Base-by-base conservation (phyloP, 2,329 filamentous ascomycete species). In the Gaeumannomyces sp. region DNA sequence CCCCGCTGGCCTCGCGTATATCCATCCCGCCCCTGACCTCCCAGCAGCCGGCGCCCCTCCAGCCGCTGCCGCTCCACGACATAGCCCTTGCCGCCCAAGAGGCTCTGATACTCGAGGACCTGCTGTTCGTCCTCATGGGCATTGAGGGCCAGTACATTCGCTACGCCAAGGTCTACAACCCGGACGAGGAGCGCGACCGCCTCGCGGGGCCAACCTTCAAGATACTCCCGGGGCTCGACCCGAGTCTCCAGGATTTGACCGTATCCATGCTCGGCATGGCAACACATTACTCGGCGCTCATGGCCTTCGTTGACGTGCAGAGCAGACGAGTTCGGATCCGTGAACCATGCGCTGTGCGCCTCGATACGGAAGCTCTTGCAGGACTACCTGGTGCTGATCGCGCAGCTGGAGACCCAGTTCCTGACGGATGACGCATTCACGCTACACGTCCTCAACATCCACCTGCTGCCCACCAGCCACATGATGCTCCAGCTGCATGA, bases 101-200 rank as follows among this genome's bases (percentile, higher is more conserved):
- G 77, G 86, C 88, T 29, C 90, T 87, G 11, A 89, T 99, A 60
- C 81, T 98, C 59, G 93, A 97, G 70, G 95, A 99, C 71, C 78
- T 99, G 22, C 78, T 98, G 50, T 97, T 94, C 73, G 93, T 96
- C 6, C 96, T 98, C 71, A 97, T 99, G 93, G 95, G 95, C 29
- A 97, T 93, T 68, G 95, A 99, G 77, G 95, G 95, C n/a, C 93
- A 97, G 75, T 98, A 98, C 74, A 91, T 99, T 67, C 90, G 92
- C 64, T 98, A 92, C 73, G 85, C 85, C 66, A 90, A 92, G 69
- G 85, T 85, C 11, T 98, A 96, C 74, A 89, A 97, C 70, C 92
- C 93, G 0, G 80, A 84, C 3, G 87, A 92, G 63, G 95, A 99
- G 78, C 92, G 94, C 71, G 92, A 96, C 72, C 88, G 93, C 19